phyloP scores from a whole-genome alignment of 2,329 filamentous ascomycete species.

The Fusarium aywerte region DNA sequence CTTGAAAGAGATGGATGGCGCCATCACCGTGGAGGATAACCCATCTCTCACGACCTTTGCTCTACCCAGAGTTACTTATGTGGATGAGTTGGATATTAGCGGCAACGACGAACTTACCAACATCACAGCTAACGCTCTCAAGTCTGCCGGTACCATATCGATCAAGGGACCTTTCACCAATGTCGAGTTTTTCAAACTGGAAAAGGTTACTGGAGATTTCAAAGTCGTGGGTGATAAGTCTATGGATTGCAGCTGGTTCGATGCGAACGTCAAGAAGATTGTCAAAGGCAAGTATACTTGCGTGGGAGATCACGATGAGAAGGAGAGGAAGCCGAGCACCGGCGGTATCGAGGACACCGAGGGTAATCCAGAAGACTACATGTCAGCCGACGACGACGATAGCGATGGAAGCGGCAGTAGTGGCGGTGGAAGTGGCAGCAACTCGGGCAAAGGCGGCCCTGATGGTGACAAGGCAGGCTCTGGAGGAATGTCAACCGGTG shows the following conservation, averaged over 20 bases:
- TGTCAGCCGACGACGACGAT: conserved; percentile 25
- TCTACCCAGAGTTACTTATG: conserved; percentile 36
- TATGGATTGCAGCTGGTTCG: conserved; percentile 49
- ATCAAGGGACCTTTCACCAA: conserved; percentile 43
- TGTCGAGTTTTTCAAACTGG: conserved; percentile 44
- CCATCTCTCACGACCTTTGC: conserved; percentile 40
- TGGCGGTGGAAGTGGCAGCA: conserved; percentile 2
- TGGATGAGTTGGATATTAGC: conserved; percentile 40
- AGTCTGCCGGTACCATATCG: conserved; percentile 40
- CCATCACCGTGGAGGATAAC: conserved; percentile 44
- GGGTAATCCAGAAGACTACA: conserved; percentile 43
- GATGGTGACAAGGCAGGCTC: conserved; percentile 6
- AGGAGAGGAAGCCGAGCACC: conserved; percentile 43
- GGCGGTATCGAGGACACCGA: conserved; percentile 45
- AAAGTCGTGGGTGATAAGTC: conserved; percentile 41
- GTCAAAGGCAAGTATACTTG: conserved; percentile 43
- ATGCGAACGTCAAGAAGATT: conserved; percentile 43
- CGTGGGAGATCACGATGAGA: conserved; percentile 43
- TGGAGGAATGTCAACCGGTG: conserved; percentile 40
- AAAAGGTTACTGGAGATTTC: conserved; percentile 46
- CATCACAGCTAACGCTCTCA: conserved; percentile 46
- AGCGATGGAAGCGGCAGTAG: neutral
- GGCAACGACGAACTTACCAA: conserved; percentile 43
- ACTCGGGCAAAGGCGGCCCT: conserved; percentile 8
- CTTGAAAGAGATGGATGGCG: conserved; percentile 40